Base-by-base conservation (phyloP, 768 basidiomycete species). In the Xerocomellus chrysenteron region DNA sequence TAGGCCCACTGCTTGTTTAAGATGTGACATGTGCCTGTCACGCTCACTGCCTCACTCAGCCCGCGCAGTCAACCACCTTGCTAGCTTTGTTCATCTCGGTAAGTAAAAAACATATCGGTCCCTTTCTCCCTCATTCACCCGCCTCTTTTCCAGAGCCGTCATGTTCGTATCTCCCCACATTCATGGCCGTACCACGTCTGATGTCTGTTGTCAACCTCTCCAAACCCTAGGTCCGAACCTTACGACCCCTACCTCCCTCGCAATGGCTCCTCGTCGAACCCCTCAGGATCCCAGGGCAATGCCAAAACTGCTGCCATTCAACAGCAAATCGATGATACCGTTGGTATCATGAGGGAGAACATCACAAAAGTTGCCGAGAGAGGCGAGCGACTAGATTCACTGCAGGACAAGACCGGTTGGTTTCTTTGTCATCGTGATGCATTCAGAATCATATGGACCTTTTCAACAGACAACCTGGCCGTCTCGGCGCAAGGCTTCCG, bases 401-500 rank as follows among this genome's bases (percentile, higher is more conserved):
- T 98, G 61, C 96, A 98, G 74, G 96, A 97, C 76, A 98, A 98
- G 83, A 99, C 97, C 50, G 95, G 96, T 96, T 63, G 64, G 88
- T 80, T 19, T 43, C n/a, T 26, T 49, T 33, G 40, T 46, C 35
- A 28, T 48, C 19, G 16, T 12, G 7, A 17, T 42, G 30, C 16
- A 14, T 14, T 40, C 3, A 5, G 24, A 17, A 14, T 26, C 14
- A 21, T 39, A 48, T 40, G 1, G 33, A 49, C 21, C 13, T 24
- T 51, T 54, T 50, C 44, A 17, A 50, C 64, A 97, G 97, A 99
- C 75, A 97, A 89, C 70, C 84, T 99, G 54, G 96, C 97, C 32
- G 92, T 96, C 41, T 97, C 94, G 26, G 97, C 97, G n/a, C 96
- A 99, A 77, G 94, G 94, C 28, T 99, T 99, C 85, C 87, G 94